These are phyloP conservation scores for Alternaria brassicicola DNA, from an alignment of 2,329 filamentous ascomycete genomes.

Conservation along the genomic window DNA sequence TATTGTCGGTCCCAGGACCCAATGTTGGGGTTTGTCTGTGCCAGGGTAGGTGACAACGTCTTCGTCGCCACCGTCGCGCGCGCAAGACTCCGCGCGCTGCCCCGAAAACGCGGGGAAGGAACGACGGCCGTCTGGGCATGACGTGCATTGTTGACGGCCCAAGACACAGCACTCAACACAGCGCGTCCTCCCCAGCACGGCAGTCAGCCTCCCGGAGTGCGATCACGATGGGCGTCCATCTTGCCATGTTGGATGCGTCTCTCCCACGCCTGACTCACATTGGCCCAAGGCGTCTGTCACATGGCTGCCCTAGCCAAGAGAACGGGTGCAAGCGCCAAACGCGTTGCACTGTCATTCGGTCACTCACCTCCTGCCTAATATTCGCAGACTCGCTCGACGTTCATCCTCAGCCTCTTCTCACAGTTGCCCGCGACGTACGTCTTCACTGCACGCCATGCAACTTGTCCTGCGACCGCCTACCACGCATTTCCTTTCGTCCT, in stretches of 20 bases:
- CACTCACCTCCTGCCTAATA: conserved; percentile 12
- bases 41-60: not conserved
- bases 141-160: conserved; percentile 10
- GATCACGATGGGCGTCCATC: conserved; percentile 17
- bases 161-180: conserved; percentile 12
- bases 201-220: conserved; percentile 5
- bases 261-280: conserved; percentile 15
- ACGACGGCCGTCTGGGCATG: conserved; percentile 11
- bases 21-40: not conserved
- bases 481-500: conserved; percentile 21
- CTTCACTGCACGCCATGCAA: conserved; percentile 38
- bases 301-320: conserved; percentile 38
- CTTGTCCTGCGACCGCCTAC: conserved; percentile 30
- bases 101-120: conserved; percentile 13
- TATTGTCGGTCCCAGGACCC: not conserved
- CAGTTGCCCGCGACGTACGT: conserved; percentile 18
- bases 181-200: conserved; percentile 8
- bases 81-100: not conserved
- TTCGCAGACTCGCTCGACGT: conserved; percentile 6
- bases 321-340: conserved; percentile 37
- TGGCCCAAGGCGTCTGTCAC: conserved; percentile 32
- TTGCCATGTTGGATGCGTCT: conserved; percentile 14
- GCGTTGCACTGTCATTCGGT: conserved; percentile 29
- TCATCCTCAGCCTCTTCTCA: conserved; percentile 4
- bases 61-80: not conserved